Base-by-base conservation (phyloP, 768 basidiomycete genomes). In the Candolleomyces eurysporus region DNA sequence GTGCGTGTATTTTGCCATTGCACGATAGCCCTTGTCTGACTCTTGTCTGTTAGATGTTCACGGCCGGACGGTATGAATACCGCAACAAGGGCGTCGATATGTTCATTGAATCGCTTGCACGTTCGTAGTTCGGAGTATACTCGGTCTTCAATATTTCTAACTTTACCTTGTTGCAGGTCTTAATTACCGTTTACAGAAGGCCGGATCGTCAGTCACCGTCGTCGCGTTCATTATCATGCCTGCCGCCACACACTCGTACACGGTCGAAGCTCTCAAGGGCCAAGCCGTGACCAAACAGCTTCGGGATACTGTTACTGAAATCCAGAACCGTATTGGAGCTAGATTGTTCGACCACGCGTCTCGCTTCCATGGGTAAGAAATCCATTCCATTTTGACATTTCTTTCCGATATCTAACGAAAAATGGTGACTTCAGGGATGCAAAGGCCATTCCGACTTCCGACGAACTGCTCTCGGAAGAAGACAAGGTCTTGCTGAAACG, bases 191-290 rank as follows among this genome's bases (percentile, higher is more conserved):
- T 71, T 85, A 6, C 82, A 84, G 68, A 82, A 82, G 66, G 70
- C 77, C 17, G 86, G 84, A 19, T 90, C 92, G 16, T 85, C 82
- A 63, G 84, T 85, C 51, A 98, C 97, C 7, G 88, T 98, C 59
- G 92, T 99, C 49, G 97, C 97, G 0, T 99, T 99, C 80, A 93
- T 99, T 73, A 98, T 99, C 75, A 96, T 97, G 92, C 97, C 97
- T 21, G 97, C 97, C 6, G 77, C 92, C 10, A 98, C 94, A 1
- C 90, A 96, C 69, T 96, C 94, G 5, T 99, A 98, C 78, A 98
- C 96, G 22, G 86, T 99, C 68, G 97, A 99, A 68, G 94, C 97
- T 0, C 85, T 99, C 64, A 99, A 99, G 73, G 84, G 83, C 11
- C 97, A 98, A 69, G 97, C 97, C 14, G 97, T 98, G 54, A 98